These are phyloP conservation scores for Fraxinus greggii DNA, from an alignment of 305 asterid species.

Conservation along the genomic window DNA sequence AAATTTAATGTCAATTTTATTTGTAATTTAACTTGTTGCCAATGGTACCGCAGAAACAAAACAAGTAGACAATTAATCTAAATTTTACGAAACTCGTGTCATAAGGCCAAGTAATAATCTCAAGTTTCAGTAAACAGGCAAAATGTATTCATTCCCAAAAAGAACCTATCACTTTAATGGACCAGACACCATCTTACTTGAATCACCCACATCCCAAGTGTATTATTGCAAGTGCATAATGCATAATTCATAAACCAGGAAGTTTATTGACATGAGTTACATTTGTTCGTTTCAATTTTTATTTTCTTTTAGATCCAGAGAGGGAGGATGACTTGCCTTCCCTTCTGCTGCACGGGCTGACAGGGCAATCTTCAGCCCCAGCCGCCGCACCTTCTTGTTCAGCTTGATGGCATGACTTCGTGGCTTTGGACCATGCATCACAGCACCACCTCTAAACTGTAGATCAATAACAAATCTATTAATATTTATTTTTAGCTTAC, in stretches of 20 bases:
- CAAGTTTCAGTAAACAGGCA: neutral
- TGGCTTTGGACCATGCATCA: conserved; percentile 93
- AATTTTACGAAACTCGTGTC: neutral
- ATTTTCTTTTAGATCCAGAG: neutral
- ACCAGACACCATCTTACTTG: neutral
- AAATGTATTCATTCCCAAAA: neutral
- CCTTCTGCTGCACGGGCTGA: conserved; percentile 97
- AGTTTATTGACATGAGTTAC: neutral
- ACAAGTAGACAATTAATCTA: neutral
- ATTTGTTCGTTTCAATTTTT: neutral
- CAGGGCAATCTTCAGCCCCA: conserved; percentile 88
- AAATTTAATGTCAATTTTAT: neutral
- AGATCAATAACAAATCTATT: conserved; percentile 18
- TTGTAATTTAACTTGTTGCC: neutral
- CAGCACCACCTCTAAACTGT: conserved; percentile 85
- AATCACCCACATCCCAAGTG: neutral
- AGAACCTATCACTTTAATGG: neutral
- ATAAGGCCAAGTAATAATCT: neutral
- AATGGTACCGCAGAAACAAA: neutral
- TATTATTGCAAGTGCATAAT: neutral
- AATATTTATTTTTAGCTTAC: neutral
- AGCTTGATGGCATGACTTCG: conserved; percentile 92
- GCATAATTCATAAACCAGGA: conserved; percentile 7
- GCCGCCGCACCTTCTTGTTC: conserved; percentile 83
- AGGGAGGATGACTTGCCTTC: conserved; percentile 61